phyloP scores from a whole-genome alignment of 169 alveolate species.

The Plasmodium cynomolgi region DNA sequence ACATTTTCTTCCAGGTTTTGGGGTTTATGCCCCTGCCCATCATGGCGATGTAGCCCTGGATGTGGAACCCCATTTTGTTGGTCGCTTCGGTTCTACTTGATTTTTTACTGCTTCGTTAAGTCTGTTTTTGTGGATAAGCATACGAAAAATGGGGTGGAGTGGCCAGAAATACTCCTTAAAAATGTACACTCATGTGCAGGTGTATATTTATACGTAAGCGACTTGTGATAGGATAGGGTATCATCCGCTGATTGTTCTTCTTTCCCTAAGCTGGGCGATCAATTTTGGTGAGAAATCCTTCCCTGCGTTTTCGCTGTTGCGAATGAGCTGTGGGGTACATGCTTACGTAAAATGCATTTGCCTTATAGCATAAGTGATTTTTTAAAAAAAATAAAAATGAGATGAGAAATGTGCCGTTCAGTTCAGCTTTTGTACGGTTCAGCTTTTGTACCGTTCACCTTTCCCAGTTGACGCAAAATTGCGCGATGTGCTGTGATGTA shows the following conservation, averaged over 20 bases:
- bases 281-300: neutral
- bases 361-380: neutral
- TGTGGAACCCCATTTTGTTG: constrained; percentile 84
- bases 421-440: neutral
- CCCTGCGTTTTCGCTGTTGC: neutral
- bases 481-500: neutral
- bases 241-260: neutral
- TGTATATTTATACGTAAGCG: neutral
- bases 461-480: neutral
- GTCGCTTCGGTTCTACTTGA: neutral
- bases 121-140: neutral
- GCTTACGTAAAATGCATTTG: neutral
- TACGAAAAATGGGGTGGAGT: neutral
- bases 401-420: neutral
- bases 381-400: too few relatives aligned
- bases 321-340: neutral
- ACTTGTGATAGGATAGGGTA: neutral
- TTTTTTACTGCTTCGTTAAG: neutral
- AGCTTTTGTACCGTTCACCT: neutral
- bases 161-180: neutral
- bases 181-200: neutral
- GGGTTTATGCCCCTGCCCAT: constrained; percentile 86
- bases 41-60: constrained; percentile 83
- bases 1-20: constrained; percentile 80
- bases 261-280: neutral